Evolutionary conservation across 2,329 filamentous ascomycete genomes (phyloP).

Genomic region (Parascedosporium putredinis): DNA sequence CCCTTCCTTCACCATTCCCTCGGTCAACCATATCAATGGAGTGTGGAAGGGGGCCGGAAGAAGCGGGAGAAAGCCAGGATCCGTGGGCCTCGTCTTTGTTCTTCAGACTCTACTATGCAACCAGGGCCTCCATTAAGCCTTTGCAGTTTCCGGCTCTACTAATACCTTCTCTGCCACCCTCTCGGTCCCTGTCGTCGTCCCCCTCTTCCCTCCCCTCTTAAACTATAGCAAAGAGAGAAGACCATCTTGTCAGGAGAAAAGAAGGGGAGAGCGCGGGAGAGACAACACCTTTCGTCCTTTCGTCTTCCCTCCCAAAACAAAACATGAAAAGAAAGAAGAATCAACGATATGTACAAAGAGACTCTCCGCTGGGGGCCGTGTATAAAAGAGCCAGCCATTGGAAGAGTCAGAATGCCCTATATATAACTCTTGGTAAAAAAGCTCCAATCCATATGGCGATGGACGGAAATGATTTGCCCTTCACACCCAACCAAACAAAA

Average conservation of each 20-base stretch:
- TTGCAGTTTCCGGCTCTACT: background rate
- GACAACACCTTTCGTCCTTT: no score
- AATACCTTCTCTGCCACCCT: background rate
- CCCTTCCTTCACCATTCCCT: background rate
- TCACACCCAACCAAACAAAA: no score
- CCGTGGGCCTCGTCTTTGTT: background rate
- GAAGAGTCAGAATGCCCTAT: background rate
- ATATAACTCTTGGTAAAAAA: background rate
- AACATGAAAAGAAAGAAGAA: background rate
- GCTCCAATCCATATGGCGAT: no score
- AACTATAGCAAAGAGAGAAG: no score
- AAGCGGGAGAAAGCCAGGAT: background rate
- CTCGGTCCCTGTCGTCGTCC: no score
- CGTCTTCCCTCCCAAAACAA: background rate
- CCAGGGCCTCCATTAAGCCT: background rate
- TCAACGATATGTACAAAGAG: background rate
- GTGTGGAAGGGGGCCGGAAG: no score
- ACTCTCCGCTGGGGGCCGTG: background rate
- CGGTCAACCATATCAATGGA: background rate
- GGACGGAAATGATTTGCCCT: no score
- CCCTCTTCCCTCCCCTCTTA: background rate
- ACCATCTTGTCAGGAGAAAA: no score
- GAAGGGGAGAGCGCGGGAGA: no score
- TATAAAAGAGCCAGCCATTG: background rate
- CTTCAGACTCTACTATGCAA: background rate